A percentile compares a stretch with the other conserved stretches of the same genome.
phyloP scores from a whole-genome alignment of 495 filamentous ascomycete species.

The Xylaria flabelliformis region DNA sequence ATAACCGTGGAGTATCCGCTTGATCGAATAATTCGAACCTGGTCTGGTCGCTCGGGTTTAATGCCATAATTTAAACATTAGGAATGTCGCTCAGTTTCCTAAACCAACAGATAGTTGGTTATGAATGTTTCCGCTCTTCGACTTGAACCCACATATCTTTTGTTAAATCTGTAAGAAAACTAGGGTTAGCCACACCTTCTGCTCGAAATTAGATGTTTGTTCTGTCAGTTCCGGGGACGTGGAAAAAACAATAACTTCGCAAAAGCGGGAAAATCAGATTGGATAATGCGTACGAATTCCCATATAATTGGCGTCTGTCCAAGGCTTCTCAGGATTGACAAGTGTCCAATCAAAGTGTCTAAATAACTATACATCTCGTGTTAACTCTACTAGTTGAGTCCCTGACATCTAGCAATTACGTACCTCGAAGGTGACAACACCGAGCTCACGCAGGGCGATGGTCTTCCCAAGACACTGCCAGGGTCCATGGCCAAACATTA shows the following conservation, averaged over 20 bases:
- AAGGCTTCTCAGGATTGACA: slow-evolving; percentile 52
- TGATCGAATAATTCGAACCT: background rate
- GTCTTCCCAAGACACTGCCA: slow-evolving; percentile 61
- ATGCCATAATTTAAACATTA: background rate
- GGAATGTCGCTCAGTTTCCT: background rate
- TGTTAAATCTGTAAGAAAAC: background rate
- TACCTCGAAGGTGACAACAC: slow-evolving; percentile 61
- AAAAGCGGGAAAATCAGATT: background rate
- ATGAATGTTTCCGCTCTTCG: slow-evolving; percentile 6
- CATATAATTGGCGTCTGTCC: slow-evolving; percentile 18
- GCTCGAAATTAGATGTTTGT: background rate
- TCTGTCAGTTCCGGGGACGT: background rate
- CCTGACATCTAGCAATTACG: slow-evolving; percentile 19
- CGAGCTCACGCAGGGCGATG: slow-evolving; percentile 63
- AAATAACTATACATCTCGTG: slow-evolving; percentile 45
- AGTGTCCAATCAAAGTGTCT: slow-evolving; percentile 57
- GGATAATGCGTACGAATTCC: background rate
- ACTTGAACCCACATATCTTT: slow-evolving; percentile 21
- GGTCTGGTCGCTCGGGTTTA: background rate
- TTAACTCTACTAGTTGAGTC: background rate
- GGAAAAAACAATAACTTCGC: background rate
- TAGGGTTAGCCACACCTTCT: background rate
- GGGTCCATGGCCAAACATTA: slow-evolving; percentile 62
- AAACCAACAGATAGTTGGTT: background rate
- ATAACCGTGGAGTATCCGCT: background rate